Evolutionary conservation across 805 yeast genomes (phyloP).

Genomic region (Candida endomychidarum): DNA sequence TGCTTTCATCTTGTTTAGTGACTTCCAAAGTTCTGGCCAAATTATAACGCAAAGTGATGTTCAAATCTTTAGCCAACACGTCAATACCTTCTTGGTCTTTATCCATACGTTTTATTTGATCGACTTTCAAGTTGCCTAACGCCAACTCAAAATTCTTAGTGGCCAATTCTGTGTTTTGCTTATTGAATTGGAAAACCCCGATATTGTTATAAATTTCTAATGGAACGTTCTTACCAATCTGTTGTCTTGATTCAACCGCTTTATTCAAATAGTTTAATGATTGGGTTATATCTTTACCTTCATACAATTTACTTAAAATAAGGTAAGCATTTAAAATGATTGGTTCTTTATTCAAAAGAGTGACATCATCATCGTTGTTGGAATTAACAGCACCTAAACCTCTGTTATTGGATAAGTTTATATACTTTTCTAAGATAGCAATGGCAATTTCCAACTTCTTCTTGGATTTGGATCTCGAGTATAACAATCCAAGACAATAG

Average conservation of each 20-base stretch:
- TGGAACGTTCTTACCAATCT: slow-evolving; percentile 46
- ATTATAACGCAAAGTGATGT: slow-evolving; percentile 52
- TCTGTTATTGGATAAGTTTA: slow-evolving; percentile 56
- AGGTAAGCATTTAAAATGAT: slow-evolving; percentile 64
- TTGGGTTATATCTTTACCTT: slow-evolving; percentile 61
- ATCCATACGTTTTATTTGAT: slow-evolving; percentile 20
- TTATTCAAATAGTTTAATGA: slow-evolving; percentile 63
- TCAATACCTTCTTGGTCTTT: slow-evolving; percentile 43
- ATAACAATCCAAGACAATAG: slow-evolving; percentile 73
- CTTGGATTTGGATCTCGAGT: slow-evolving; percentile 49
- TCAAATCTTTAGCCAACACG: slow-evolving; percentile 27
- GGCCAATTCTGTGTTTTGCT: slow-evolving; percentile 60
- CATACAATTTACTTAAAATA: slow-evolving; percentile 68
- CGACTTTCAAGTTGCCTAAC: slow-evolving; percentile 29
- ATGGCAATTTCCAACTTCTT: slow-evolving; percentile 56
- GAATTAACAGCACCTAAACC: slow-evolving; percentile 24
- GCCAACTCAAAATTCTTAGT: slow-evolving; percentile 54
- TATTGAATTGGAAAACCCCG: slow-evolving; percentile 77
- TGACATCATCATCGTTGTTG: slow-evolving; percentile 16
- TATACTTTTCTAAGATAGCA: slow-evolving; percentile 64
- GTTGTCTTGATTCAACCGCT: slow-evolving; percentile 53
- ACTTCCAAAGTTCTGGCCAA: slow-evolving; percentile 72
- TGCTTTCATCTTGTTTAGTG: slow-evolving; percentile 38
- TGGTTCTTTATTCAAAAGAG: slow-evolving; percentile 47
- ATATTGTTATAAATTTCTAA: slow-evolving; percentile 73